Evolutionary conservation across 768 basidiomycete genomes (phyloP).

Genomic region (Leccinum ochraceum): DNA sequence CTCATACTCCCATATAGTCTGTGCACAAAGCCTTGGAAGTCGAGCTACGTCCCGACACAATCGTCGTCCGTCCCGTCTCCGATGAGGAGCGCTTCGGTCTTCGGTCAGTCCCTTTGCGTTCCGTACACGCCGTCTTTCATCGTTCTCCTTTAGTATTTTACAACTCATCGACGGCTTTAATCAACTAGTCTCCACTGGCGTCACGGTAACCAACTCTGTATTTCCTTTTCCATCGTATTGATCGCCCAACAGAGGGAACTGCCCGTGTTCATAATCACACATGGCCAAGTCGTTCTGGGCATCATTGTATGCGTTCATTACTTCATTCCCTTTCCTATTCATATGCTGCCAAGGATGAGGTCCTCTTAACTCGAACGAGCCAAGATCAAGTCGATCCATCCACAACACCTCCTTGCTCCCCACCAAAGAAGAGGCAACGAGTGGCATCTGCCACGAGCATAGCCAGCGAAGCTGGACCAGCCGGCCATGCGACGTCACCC

Average conservation of each 20-base stretch:
- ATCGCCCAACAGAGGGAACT: slow-evolving; percentile 63
- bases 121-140: background rate
- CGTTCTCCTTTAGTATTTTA: slow-evolving; percentile 50
- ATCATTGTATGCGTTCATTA: slow-evolving; percentile 56
- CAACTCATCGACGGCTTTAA: slow-evolving; percentile 71
- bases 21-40: slow-evolving; percentile 79
- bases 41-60: slow-evolving; percentile 61
- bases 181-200: slow-evolving; percentile 47
- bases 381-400: background rate
- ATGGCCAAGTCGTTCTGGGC: slow-evolving; percentile 65
- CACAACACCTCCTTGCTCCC: slow-evolving; percentile 25
- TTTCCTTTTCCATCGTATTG: background rate
- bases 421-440: slow-evolving; percentile 31
- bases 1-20: slow-evolving; percentile 39
- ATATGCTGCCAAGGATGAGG: slow-evolving; percentile 52
- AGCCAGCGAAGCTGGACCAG: background rate
- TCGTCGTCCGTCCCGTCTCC: slow-evolving; percentile 50
- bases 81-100: slow-evolving; percentile 80
- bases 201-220: slow-evolving; percentile 46
- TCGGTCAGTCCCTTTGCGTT: slow-evolving; percentile 44
- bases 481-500: background rate
- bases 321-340: background rate
- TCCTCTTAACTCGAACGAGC: slow-evolving; percentile 23
- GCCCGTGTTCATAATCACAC: slow-evolving; percentile 77
- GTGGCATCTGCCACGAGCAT: background rate